These are phyloP conservation scores for Wickerhamomyces rabaulensis DNA, from an alignment of 805 yeast species.

Conservation along the genomic window DNA sequence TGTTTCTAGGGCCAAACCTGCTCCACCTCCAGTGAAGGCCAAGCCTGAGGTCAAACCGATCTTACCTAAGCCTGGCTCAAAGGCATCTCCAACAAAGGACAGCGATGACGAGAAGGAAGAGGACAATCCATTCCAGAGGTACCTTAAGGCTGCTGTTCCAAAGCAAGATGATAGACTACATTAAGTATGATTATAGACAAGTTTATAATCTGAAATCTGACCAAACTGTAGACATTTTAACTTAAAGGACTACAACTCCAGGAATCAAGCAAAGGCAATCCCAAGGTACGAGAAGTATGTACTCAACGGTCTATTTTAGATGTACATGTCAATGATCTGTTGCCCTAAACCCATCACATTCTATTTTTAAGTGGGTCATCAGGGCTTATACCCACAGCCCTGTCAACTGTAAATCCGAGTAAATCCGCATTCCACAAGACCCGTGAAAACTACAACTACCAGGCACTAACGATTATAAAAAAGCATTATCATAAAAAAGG, in stretches of 20 bases:
- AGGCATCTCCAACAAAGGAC: not conserved
- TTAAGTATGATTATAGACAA: conserved; percentile 3
- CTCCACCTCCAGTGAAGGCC: not conserved
- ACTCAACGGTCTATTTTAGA: too few relatives aligned
- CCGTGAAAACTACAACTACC: not conserved
- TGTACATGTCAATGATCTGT: too few relatives aligned
- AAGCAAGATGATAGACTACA: conserved; percentile 29
- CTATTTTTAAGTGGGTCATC: too few relatives aligned
- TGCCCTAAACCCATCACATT: too few relatives aligned
- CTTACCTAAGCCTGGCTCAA: not conserved
- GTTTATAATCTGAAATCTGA: too few relatives aligned
- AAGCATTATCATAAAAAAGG: not conserved
- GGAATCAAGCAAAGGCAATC: too few relatives aligned
- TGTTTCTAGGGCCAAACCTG: not conserved
- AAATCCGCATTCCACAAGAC: not conserved
- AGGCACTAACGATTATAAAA: not conserved
- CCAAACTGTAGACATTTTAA: too few relatives aligned
- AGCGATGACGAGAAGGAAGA: conserved; percentile 17
- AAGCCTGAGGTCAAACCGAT: not conserved
- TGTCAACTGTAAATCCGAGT: too few relatives aligned
- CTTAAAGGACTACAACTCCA: too few relatives aligned
- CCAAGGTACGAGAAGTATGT: too few relatives aligned
- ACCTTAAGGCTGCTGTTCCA: conserved; percentile 34
- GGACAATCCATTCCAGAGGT: conserved; percentile 31
- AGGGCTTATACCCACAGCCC: too few relatives aligned